phyloP scores from a whole-genome alignment of 176 grass and related monocot genomes.

The Rhipidocladum racemiflorum region DNA sequence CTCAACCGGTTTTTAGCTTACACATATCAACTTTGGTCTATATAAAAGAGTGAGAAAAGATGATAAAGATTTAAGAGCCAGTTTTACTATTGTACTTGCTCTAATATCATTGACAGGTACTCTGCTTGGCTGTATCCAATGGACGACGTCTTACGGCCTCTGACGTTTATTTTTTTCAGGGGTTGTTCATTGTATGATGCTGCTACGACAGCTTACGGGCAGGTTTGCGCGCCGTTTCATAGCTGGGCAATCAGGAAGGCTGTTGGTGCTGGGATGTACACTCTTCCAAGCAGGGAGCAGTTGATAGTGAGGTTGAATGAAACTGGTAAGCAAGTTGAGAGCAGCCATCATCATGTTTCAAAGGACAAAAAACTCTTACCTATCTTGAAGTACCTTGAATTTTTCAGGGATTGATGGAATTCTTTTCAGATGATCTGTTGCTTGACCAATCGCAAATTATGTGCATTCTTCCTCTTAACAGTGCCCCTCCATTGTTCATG shows the following conservation, averaged over 20 bases:
- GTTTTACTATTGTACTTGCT: too few relatives aligned
- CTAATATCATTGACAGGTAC: background rate
- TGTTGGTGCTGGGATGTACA: slow-evolving; percentile 88
- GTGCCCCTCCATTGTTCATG: background rate
- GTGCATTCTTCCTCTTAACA: background rate
- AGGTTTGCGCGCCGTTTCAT: slow-evolving; percentile 96
- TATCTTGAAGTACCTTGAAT: background rate
- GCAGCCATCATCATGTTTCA: background rate
- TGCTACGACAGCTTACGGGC: slow-evolving; percentile 79
- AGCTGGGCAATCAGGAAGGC: slow-evolving; percentile 91
- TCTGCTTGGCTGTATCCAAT: background rate
- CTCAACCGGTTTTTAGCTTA: too few relatives aligned
- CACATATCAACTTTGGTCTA: too few relatives aligned
- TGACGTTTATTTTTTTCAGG: slow-evolving; percentile 47
- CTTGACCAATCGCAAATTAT: background rate
- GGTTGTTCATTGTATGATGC: slow-evolving; percentile 73
- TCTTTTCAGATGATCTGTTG: background rate
- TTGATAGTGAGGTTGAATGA: slow-evolving; percentile 74
- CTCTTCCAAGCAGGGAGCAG: slow-evolving; percentile 85
- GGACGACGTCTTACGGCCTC: slow-evolving; percentile 7
- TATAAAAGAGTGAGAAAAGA: too few relatives aligned
- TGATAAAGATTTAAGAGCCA: too few relatives aligned
- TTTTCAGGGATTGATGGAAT: background rate
- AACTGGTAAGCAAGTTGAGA: slow-evolving; percentile 49
- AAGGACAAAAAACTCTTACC: background rate